Base-by-base conservation (phyloP, 306 rosid genomes). In the Cicer cuneatum region DNA sequence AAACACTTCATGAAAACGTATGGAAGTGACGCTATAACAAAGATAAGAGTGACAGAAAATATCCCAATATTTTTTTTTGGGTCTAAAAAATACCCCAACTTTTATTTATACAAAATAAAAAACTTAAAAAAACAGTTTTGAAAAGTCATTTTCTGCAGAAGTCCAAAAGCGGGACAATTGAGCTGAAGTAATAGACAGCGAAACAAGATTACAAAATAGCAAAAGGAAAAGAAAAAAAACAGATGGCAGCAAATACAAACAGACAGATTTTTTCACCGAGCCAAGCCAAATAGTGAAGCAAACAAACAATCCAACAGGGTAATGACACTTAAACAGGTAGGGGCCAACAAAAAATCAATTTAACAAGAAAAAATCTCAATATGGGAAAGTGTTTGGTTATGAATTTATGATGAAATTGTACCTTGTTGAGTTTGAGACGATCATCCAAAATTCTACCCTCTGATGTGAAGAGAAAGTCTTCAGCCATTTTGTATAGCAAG, bases 361-460 rank as follows among this genome's bases (percentile, higher is more conserved):
- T 7, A 16, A 61, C 0, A 10, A 41, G 13, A 15, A 71, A 82
- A 41, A n/a, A 15, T 9, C 40, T 46, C 46, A 19, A 53, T 18
- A 5, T 15, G 48, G 46, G 29, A 45, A 13, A 72, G 5, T 14
- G 69, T 59, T 29, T 29, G 35, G 35, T 29, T 29, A 3, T 29
- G 35, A 29, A 59, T 24, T 11, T 51, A 66, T 75, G 4, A 52
- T 19, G 76, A 19, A 19, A 35, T 37, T 16, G 56, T 89, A 93
- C 98, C 97, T 91, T 88, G 52, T 94, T 88, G 70, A 94, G 89
- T 85, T 89, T 85, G 89, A 94, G 95, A 74, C 97, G 97, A 66
- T 49, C 78, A 66, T 91, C 97, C 86, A 86, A 61, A 80, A 94
- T 84, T 79, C 83, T 87, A 73, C 97, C 97, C 69, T 89, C 95